phyloP scores from a whole-genome alignment of 352 stramenopile genomes.

The Phytophthora quininea region DNA sequence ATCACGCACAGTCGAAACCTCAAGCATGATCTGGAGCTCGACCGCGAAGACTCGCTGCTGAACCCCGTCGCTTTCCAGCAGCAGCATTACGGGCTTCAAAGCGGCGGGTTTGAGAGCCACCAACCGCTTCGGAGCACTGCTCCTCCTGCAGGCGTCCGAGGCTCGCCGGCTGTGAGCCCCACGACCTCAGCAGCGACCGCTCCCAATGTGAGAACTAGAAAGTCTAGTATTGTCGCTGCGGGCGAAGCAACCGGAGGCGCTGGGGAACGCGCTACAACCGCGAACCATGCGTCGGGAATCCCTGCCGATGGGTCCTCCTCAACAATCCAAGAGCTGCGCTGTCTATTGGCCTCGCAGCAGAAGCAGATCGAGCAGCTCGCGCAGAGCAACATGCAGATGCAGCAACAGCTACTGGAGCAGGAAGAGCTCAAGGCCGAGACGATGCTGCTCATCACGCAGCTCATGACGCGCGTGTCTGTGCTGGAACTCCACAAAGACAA shows the following conservation, averaged over 20 bases:
- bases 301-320: conserved; percentile 29
- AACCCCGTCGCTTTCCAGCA: conserved; percentile 34
- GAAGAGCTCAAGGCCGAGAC: conserved; percentile 86
- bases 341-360: conserved; percentile 59
- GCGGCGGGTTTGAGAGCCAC: neutral
- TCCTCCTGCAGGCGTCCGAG: conserved; percentile 12
- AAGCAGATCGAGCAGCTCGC: conserved; percentile 77
- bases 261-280: conserved; percentile 35
- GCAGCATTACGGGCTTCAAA: conserved; percentile 29
- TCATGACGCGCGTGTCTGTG: conserved; percentile 85
- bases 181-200: conserved; percentile 18
- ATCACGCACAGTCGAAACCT: conserved; percentile 56
- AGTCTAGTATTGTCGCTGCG: conserved; percentile 33
- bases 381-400: conserved; percentile 79
- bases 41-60: conserved; percentile 26
- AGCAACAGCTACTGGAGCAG: conserved; percentile 81
- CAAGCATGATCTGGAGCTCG: conserved; percentile 43
- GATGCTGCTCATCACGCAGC: conserved; percentile 83
- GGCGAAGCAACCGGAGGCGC: conserved; percentile 41
- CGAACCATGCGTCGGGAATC: conserved; percentile 20
- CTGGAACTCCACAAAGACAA: conserved; percentile 66
- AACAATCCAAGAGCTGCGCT: conserved; percentile 60
- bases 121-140: conserved; percentile 8
- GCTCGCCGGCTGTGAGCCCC: conserved; percentile 21
- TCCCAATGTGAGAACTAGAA: conserved; percentile 12